These are phyloP conservation scores for Clonostachys chloroleuca DNA, from an alignment of 2,329 filamentous ascomycete species.

Conservation along the genomic window DNA sequence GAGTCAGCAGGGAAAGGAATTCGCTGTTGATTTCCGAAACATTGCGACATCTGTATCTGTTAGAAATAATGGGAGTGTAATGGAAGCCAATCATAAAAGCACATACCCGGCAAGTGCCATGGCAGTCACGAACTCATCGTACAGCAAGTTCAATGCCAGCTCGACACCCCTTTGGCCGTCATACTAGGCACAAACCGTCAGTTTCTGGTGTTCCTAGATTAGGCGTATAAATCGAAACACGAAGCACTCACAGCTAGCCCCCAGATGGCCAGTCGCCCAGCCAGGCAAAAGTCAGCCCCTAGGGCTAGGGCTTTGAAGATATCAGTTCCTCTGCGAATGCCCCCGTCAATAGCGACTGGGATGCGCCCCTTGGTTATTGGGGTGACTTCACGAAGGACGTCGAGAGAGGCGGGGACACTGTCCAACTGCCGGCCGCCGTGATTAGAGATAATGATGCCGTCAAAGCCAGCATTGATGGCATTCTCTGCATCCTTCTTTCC, in stretches of 20 bases:
- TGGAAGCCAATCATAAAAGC: background rate
- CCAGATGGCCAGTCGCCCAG: slow-evolving; percentile 22
- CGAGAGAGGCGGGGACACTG: slow-evolving; percentile 7
- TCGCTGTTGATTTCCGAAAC: slow-evolving; percentile 6
- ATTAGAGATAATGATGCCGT: slow-evolving; percentile 12
- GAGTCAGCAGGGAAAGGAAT: slow-evolving; percentile 5
- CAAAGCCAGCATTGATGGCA: slow-evolving; percentile 8
- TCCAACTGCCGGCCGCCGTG: slow-evolving; percentile 12
- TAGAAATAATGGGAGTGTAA: background rate
- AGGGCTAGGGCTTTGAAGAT: slow-evolving; percentile 18
- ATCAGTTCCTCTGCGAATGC: slow-evolving; percentile 7
- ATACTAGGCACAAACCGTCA: slow-evolving; percentile 7
- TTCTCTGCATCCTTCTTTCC: slow-evolving; percentile 10
- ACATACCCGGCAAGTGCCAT: slow-evolving; percentile 6
- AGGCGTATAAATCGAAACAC: background rate
- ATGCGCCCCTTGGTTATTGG: background rate
- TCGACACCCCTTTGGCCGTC: slow-evolving; percentile 26
- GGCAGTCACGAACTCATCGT: slow-evolving; percentile 6
- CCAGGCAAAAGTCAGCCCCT: slow-evolving; percentile 16
- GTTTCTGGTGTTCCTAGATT: background rate
- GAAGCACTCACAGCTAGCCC: slow-evolving; percentile 2
- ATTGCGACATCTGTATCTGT: slow-evolving; percentile 3
- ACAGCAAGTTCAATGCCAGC: slow-evolving; percentile 26
- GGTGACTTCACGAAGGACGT: slow-evolving; percentile 5
- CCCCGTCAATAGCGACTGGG: slow-evolving; percentile 1